Conservation (phyloP, 306 rosid genomes). For the Rosa lucieae region DNA sequence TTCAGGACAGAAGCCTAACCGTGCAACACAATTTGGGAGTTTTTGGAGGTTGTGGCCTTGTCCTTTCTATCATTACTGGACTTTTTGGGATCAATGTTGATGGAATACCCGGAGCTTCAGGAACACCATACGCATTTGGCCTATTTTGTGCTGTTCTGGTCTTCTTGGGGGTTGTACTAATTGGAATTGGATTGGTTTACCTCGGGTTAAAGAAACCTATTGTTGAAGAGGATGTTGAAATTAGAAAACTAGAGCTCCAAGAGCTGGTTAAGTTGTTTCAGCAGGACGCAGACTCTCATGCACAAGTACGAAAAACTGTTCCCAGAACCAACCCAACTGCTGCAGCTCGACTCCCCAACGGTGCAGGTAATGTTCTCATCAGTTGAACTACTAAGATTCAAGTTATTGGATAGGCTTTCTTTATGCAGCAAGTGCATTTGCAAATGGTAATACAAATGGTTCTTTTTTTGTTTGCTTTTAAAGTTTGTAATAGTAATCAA, state of each 20-base stretch:
- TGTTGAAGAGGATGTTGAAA: constrained; percentile 51
- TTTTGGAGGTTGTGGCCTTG: constrained; percentile 57
- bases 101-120: constrained; percentile 55
- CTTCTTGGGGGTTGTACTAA: constrained; percentile 44
- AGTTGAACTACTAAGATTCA: not conserved
- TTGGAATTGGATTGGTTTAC: constrained; percentile 45
- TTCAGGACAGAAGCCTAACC: constrained; percentile 65
- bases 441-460: not conserved
- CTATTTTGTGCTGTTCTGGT: constrained; percentile 47
- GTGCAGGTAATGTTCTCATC: constrained; percentile 36
- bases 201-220: constrained; percentile 59
- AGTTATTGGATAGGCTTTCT: not conserved
- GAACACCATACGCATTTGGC: constrained; percentile 57
- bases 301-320: constrained; percentile 48
- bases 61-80: constrained; percentile 60
- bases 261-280: constrained; percentile 58
- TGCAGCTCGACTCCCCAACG: constrained; percentile 31
- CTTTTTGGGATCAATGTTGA: constrained; percentile 74
- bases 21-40: constrained; percentile 64
- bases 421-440: not conserved
- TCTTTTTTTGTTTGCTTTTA: not conserved
- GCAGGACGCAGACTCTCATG: constrained; percentile 68
- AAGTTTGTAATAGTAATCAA: not conserved
- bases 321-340: constrained; percentile 52
- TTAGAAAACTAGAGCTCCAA: constrained; percentile 60